Evolutionary conservation across 768 basidiomycete genomes (phyloP), one percentile per base, ranked within the genome.

Genomic region (Mycena floridula): DNA sequence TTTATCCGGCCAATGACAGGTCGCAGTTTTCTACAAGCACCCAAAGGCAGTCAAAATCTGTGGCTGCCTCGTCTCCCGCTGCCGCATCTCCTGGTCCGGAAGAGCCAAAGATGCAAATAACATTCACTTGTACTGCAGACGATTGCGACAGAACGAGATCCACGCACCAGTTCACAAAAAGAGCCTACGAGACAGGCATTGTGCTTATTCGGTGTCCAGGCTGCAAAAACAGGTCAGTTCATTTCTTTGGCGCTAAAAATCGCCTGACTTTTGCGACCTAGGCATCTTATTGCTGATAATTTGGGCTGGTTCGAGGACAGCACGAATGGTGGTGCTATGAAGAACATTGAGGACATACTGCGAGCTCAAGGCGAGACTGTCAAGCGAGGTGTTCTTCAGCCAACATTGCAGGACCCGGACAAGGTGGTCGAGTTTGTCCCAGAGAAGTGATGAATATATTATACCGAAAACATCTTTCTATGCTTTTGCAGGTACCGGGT

Each of bases 191-290:
- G 59, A 77, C 73, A 37, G 95, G 95, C 0, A 82, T 97, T 42
- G 94, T 98, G 3, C 69, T 99, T 22, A 78, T 96, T 1, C 78
- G 93, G 59, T 99, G 95, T 66, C 93, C 94, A 2, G 77, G 76
- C 12, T 99, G 95, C 60, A 81, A 86, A 54, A 90, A 88, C 55
- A 69, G 94, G 88, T 91, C 58, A 43, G 81, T 18, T 2, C 23
- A 9, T 23, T 20, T 5, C 6, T 35, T 32, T 23, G 7, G 22
- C 46, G 20, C 44, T 37, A 25, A 13, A 37, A n/a, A 12, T n/a
- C 45, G 43, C 11, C 38, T 41, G 11, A 40, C 15, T 16, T 22
- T 30, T 35, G 20, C 23, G 16, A 44, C 26, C 20, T 49, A 89
- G 87, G 24, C 87, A 90, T 61, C 66, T 93, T 8, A 89, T 92